A percentile compares a stretch with the other conserved stretches of the same genome.
phyloP scores from a whole-genome alignment of 371 early-diverging fungal species.

The Zychaea mexicana region DNA sequence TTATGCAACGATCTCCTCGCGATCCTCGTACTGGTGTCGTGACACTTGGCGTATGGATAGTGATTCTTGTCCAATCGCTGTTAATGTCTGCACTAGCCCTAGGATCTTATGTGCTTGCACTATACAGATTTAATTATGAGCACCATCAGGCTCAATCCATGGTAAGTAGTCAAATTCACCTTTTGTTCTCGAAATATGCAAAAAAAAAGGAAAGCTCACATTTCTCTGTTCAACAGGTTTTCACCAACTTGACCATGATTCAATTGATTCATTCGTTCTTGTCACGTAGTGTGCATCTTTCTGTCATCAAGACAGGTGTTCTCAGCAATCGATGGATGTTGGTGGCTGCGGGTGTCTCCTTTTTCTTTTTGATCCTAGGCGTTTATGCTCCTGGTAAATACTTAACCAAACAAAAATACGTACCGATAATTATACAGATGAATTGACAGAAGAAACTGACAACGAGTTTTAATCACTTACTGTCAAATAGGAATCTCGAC shows the following conservation, averaged over 20 bases:
- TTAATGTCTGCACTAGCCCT: conserved; percentile 68
- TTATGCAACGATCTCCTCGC: conserved; percentile 84
- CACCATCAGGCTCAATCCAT: conserved; percentile 27
- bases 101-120: conserved; percentile 53
- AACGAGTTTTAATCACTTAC: background rate
- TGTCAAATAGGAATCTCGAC: conserved; percentile 25
- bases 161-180: conserved; percentile 10
- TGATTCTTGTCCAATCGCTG: conserved; percentile 28
- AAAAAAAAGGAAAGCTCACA: background rate
- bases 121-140: conserved; percentile 36
- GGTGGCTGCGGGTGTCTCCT: conserved; percentile 63
- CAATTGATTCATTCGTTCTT: conserved; percentile 84
- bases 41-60: conserved; percentile 33
- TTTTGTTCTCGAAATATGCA: background rate
- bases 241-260: conserved; percentile 72
- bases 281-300: conserved; percentile 67
- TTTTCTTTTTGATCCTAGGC: conserved; percentile 69
- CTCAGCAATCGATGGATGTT: conserved; percentile 79
- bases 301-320: conserved; percentile 74
- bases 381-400: conserved; percentile 67
- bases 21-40: conserved; percentile 59
- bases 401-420: background rate
- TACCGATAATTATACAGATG: no score
- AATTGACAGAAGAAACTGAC: no score
- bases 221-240: conserved; percentile 48